Conservation (phyloP, 352 stramenopile species). For the Globisporangium nunn region DNA sequence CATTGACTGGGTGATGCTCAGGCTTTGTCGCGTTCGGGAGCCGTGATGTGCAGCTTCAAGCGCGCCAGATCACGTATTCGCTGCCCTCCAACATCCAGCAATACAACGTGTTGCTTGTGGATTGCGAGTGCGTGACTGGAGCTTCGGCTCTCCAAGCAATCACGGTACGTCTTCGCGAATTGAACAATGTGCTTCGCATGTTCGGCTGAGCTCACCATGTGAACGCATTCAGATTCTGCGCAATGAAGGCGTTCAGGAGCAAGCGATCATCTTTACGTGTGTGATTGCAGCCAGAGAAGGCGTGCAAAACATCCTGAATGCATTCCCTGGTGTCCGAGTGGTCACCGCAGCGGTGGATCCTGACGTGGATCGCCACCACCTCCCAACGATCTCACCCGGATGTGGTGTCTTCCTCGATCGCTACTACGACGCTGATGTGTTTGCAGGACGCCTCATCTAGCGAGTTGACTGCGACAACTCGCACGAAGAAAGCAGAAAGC, state of each 20-base stretch:
- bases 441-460: neutral
- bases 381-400: neutral
- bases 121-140: constrained; percentile 11
- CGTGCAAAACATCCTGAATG: neutral
- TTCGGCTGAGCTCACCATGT: neutral
- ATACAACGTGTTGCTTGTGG: constrained; percentile 8
- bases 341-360: neutral
- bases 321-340: neutral
- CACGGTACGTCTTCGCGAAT: neutral
- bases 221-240: constrained; percentile 3
- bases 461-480: neutral
- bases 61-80: constrained; percentile 4
- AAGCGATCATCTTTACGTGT: constrained; percentile 8
- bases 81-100: neutral
- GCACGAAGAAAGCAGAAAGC: no score
- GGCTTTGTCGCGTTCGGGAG: constrained; percentile 9
- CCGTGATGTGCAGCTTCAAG: constrained; percentile 3
- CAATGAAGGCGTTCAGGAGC: constrained; percentile 7
- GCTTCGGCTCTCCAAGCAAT: constrained; percentile 8
- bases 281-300: constrained; percentile 8
- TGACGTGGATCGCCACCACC: neutral
- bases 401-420: constrained; percentile 2
- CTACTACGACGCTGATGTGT: neutral
- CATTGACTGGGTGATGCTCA: neutral
- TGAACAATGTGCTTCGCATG: no score